These are phyloP conservation scores for Trichophaea hybrida DNA, from an alignment of 2,329 filamentous ascomycete species.

Conservation along the genomic window DNA sequence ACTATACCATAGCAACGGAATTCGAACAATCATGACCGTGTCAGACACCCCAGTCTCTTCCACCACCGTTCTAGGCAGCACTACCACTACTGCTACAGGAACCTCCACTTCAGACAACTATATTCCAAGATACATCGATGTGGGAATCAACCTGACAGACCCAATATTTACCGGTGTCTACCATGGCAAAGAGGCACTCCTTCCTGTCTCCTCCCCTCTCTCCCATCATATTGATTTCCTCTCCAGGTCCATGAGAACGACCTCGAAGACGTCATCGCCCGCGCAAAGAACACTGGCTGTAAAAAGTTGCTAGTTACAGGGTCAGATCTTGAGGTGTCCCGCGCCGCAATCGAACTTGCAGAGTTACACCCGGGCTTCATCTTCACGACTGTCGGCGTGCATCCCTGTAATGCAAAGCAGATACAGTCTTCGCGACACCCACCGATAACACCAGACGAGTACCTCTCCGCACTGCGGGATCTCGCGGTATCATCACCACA, in stretches of 20 bases:
- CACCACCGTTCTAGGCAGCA: conserved; percentile 11
- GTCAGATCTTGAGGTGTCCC: conserved; percentile 66
- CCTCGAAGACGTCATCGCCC: conserved; percentile 58
- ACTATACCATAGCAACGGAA: too few relatives aligned
- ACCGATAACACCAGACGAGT: conserved; percentile 35
- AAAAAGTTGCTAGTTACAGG: conserved; percentile 86
- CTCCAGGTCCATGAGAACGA: conserved; percentile 52
- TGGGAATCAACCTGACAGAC: conserved; percentile 93
- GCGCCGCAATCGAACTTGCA: conserved; percentile 59
- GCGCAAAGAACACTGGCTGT: conserved; percentile 66
- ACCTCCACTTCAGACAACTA: conserved; percentile 14
- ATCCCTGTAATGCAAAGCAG: conserved; percentile 72
- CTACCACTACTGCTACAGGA: conserved; percentile 8
- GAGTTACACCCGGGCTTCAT: conserved; percentile 61
- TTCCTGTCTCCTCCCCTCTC: conserved; percentile 29
- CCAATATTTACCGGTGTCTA: conserved; percentile 77
- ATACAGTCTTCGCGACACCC: conserved; percentile 43
- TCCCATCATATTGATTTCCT: neutral
- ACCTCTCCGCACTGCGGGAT: conserved; percentile 45
- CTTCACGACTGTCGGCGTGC: conserved; percentile 83
- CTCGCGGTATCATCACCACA: conserved; percentile 47
- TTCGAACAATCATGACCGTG: neutral
- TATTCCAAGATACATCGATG: conserved; percentile 34
- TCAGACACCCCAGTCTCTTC: neutral
- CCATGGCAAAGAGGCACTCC: conserved; percentile 54